These are phyloP conservation scores for Lentinula edodes DNA, from an alignment of 768 basidiomycete species.

Conservation along the genomic window DNA sequence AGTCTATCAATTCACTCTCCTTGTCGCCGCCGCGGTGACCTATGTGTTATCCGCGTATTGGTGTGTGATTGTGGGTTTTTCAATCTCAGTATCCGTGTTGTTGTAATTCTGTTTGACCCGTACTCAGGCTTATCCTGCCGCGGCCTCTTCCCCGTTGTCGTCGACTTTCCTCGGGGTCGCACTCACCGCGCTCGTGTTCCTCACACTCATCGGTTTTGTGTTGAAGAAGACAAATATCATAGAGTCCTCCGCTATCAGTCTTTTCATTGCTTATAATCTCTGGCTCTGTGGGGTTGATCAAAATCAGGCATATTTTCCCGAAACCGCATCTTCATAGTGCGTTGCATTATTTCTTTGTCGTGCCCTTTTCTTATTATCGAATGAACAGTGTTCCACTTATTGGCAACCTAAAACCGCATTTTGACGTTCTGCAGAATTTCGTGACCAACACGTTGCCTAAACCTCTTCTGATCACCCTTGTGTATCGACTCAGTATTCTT, in stretches of 20 bases:
- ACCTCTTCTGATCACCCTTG: conserved; percentile 71
- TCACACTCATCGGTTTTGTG: conserved; percentile 88
- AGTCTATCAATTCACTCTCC: conserved; percentile 67
- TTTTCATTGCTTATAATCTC: conserved; percentile 87
- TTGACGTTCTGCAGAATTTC: conserved; percentile 76
- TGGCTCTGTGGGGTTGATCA: conserved; percentile 86
- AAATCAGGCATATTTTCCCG: conserved; percentile 50
- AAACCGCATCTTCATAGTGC: conserved; percentile 74
- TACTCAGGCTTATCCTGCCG: conserved; percentile 70
- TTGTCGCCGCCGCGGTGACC: conserved; percentile 71
- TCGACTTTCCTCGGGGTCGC: conserved; percentile 87
- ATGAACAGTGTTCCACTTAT: conserved; percentile 63
- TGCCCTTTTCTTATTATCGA: conserved; percentile 4
- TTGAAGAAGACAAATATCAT: conserved; percentile 88
- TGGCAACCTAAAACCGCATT: conserved; percentile 74
- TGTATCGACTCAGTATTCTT: conserved; percentile 76
- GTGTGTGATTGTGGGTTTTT: conserved; percentile 66
- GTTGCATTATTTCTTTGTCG: conserved; percentile 19
- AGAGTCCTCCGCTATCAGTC: conserved; percentile 81
- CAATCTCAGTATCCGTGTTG: background rate
- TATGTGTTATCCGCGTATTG: conserved; percentile 84
- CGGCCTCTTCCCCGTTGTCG: conserved; percentile 78
- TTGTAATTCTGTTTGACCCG: conserved; percentile 11
- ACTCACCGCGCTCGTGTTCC: conserved; percentile 82
- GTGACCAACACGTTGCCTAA: conserved; percentile 82